Evolutionary conservation across 2,329 filamentous ascomycete genomes (phyloP).

Genomic region (Bipolaris zeicola): DNA sequence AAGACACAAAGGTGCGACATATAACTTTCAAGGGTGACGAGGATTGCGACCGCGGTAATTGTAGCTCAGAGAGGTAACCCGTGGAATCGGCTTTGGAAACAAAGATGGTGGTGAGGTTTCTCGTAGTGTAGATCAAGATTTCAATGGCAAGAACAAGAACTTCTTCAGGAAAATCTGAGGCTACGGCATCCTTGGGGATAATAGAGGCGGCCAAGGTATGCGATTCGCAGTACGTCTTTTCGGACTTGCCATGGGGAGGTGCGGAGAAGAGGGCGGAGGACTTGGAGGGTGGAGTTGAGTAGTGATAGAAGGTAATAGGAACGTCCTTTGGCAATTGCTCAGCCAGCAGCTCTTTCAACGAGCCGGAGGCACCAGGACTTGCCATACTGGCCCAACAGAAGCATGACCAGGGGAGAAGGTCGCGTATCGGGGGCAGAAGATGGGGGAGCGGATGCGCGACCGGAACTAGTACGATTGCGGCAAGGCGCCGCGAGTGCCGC

Average conservation of each 20-base stretch:
- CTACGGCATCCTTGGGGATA: conserved; percentile 35
- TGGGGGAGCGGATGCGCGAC: conserved; percentile 24
- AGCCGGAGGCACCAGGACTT: conserved; percentile 25
- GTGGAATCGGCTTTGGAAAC: conserved; percentile 97
- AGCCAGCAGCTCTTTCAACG: conserved; percentile 55
- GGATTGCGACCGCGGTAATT: conserved; percentile 53
- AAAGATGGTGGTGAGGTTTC: conserved; percentile 82
- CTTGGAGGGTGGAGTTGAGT: conserved; percentile 80
- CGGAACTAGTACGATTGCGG: conserved; percentile 18
- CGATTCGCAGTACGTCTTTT: conserved; percentile 83
- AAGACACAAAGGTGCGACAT: conserved; percentile 74
- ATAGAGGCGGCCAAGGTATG: conserved; percentile 74
- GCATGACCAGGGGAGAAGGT: conserved; percentile 10
- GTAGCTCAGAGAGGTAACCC: conserved; percentile 75
- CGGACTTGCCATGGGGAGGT: conserved; percentile 71
- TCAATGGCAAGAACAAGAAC: conserved; percentile 85
- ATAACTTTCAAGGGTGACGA: conserved; percentile 77
- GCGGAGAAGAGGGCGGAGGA: conserved; percentile 79
- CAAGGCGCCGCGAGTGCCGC: conserved; percentile 28
- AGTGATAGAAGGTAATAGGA: conserved; percentile 76
- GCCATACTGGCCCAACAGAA: conserved; percentile 31
- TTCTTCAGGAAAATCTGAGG: conserved; percentile 45
- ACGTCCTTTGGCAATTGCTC: conserved; percentile 59
- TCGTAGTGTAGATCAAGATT: conserved; percentile 82
- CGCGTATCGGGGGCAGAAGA: conserved; percentile 14